Conservation (phyloP, 495 filamentous ascomycete genomes). For the Trichoderma erinaceum region DNA sequence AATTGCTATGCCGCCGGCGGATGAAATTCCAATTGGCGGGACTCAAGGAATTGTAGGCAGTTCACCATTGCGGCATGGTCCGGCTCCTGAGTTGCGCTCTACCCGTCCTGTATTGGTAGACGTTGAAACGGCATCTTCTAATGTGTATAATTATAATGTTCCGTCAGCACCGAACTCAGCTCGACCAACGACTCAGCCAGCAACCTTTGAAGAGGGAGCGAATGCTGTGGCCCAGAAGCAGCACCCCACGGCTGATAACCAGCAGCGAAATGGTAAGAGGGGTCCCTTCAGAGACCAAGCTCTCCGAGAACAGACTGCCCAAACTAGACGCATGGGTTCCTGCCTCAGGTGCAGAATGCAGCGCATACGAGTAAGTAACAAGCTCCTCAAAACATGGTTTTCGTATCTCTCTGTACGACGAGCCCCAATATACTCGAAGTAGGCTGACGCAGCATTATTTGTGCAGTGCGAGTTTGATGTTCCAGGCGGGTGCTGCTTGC, state of each 20-base stretch:
- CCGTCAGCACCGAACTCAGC: background rate
- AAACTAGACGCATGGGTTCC: conserved; percentile 44
- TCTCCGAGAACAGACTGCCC: conserved; percentile 42
- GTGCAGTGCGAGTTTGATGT: conserved; percentile 39
- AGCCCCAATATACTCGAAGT: background rate
- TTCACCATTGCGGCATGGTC: background rate
- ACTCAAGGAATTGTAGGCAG: background rate
- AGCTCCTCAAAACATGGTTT: background rate
- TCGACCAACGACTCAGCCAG: background rate
- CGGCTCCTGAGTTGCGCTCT: background rate
- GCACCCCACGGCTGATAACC: background rate
- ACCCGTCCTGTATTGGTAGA: background rate
- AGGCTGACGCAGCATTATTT: conserved; percentile 16
- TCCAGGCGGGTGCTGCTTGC: conserved; percentile 38
- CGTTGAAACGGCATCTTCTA: background rate
- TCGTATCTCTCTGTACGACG: background rate
- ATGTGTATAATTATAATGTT: background rate
- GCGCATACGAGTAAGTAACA: conserved; percentile 43
- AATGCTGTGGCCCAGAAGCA: background rate
- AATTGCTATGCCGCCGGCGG: background rate
- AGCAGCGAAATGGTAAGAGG: conserved; percentile 21
- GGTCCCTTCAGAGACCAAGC: conserved; percentile 43
- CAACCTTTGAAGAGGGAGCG: background rate
- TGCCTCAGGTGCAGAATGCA: conserved; percentile 50
- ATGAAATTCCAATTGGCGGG: background rate